Base-by-base conservation (phyloP, 2,329 filamentous ascomycete species). In the Fragosphaeria purpurea region DNA sequence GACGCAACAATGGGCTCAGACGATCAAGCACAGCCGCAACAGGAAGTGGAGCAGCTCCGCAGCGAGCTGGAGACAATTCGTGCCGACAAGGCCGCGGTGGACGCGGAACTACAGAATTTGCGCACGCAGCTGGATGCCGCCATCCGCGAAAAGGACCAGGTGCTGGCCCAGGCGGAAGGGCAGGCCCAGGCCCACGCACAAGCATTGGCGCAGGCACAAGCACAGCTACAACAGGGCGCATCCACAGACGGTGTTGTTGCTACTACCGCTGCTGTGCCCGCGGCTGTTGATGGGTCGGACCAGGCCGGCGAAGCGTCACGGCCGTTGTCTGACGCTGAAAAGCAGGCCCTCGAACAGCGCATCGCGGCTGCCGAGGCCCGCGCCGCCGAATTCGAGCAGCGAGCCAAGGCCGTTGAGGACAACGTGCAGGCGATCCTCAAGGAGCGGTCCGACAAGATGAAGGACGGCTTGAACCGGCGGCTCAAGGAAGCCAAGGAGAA, bases 401-500 rank as follows among this genome's bases (percentile, higher is more conserved):
- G 83, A 64, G 76, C 72, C 1, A 74, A 77, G 49, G 78, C 82
- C 53, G 70, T 85, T 12, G 85, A 90, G 60, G 76, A 79, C 34
- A 75, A 72, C 50, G 75, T 81, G 44, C 72, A 79, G 50, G 69
- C 67, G 38, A 80, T 76, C 9, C 72, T 86, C 53, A 85, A 85
- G 59, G 70, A 75, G 48, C 76, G 82, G 43, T 82, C 81, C 1
- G 79, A 86, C 42, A 78, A 77, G 62, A 85, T 88, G 83, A 85
- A 82, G 60, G 73, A 77, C 30, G 68, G 76, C 2, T 68, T 88
- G 46, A 84, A 82, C 59, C 82, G 79, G 61, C 88, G 85, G 62
- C 72, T 95, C 12, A 78, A 73, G 51, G 87, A 88, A 58, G 77
- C 82, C 43, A 76, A 75, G 56, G 65, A 72, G 47, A 70, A 73